phyloP scores from a whole-genome alignment of 768 basidiomycete genomes.

The Russula sp. region DNA sequence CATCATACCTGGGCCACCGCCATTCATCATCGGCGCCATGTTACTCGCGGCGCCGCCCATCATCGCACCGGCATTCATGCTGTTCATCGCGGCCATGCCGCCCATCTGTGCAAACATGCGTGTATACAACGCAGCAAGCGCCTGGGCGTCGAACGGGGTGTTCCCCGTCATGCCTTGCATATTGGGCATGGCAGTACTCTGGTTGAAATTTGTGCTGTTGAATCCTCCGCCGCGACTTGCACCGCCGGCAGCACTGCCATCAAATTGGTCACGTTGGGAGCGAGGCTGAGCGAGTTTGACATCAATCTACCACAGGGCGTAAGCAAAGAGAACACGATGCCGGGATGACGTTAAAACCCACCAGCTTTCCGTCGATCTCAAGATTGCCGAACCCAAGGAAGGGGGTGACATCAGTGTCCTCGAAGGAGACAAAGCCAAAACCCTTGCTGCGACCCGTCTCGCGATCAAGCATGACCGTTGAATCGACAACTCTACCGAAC shows the following conservation, averaged over 20 bases:
- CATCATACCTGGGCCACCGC: constrained; percentile 29
- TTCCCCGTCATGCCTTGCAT: constrained; percentile 19
- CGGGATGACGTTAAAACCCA: constrained; percentile 35
- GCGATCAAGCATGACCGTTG: constrained; percentile 96
- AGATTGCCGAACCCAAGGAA: constrained; percentile 81
- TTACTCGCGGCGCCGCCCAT: constrained; percentile 32
- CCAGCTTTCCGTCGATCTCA: constrained; percentile 89
- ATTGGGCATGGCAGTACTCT: constrained; percentile 27
- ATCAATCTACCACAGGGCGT: constrained; percentile 62
- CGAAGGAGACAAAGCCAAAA: constrained; percentile 94
- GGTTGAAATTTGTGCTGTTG: constrained; percentile 41
- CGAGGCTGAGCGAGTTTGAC: constrained; percentile 93
- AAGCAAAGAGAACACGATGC: not conserved
- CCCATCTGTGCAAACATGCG: constrained; percentile 76
- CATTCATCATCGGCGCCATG: constrained; percentile 29
- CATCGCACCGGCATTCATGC: constrained; percentile 25
- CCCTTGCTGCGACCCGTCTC: constrained; percentile 92
- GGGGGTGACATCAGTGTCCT: constrained; percentile 79
- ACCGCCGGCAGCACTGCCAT: constrained; percentile 7
- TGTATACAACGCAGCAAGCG: constrained; percentile 87
- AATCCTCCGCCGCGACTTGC: constrained; percentile 20
- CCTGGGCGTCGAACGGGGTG: constrained; percentile 82
- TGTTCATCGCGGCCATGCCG: constrained; percentile 47
- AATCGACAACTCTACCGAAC: constrained; percentile 92
- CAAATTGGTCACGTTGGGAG: constrained; percentile 56